Evolutionary conservation across 139 green algal species (phyloP).

Genomic region (Zygnema cylindricum): DNA sequence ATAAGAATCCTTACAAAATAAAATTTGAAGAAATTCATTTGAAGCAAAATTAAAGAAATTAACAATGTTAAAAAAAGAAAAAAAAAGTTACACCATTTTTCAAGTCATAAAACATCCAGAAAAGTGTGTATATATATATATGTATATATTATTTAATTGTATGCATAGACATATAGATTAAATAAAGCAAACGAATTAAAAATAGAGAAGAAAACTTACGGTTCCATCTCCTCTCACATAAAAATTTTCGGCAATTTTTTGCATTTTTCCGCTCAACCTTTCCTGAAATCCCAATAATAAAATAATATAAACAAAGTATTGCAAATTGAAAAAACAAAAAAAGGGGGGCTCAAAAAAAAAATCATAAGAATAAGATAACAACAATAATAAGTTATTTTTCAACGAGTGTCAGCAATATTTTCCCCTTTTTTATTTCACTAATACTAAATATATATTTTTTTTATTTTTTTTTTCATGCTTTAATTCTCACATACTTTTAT

Average conservation of each 20-base stretch:
- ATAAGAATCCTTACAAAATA: background rate
- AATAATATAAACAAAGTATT: constrained; percentile 33
- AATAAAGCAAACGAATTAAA: too few species aligned
- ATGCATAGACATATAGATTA: too few species aligned
- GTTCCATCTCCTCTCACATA: constrained; percentile 60
- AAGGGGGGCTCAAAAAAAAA: background rate
- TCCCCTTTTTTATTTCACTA: background rate
- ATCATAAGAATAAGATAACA: too few species aligned
- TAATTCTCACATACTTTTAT: too few species aligned
- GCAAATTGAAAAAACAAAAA: background rate
- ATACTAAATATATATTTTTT: background rate
- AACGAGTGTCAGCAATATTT: too few species aligned
- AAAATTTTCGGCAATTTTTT: constrained; percentile 60
- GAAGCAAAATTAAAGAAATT: too few species aligned
- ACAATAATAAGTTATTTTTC: too few species aligned
- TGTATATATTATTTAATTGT: background rate
- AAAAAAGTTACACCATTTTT: too few species aligned
- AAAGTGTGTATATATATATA: too few species aligned
- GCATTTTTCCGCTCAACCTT: constrained; percentile 47
- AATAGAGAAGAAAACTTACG: constrained; percentile 32
- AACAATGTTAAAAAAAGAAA: too few species aligned
- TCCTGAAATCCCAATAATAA: constrained; percentile 38
- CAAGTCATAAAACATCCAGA: too few species aligned
- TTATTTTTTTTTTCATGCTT: background rate
- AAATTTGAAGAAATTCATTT: too few species aligned